Conservation (phyloP, 768 basidiomycete genomes). For the Rickenella mellea region DNA sequence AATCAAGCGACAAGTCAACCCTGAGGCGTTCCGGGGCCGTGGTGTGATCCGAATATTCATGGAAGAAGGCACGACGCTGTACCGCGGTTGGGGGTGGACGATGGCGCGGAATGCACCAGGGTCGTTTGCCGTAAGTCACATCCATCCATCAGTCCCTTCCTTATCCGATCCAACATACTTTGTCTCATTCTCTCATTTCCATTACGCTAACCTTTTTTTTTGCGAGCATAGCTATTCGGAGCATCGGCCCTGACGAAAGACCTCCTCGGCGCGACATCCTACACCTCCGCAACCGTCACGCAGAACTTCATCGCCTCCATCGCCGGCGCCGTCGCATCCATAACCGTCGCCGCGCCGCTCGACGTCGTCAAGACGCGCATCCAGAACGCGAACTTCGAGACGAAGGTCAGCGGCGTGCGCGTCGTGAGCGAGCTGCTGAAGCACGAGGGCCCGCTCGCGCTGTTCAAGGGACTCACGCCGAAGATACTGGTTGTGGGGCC, state of each 20-base stretch:
- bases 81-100: conserved; percentile 99
- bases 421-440: conserved; percentile 80
- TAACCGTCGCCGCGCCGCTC: conserved; percentile 91
- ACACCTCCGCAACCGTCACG: conserved; percentile 88
- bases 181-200: background rate
- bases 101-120: conserved; percentile 97
- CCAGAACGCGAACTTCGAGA: conserved; percentile 96
- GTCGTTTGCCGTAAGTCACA: conserved; percentile 70
- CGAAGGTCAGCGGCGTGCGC: conserved; percentile 66
- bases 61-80: conserved; percentile 87
- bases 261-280: conserved; percentile 79
- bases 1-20: conserved; percentile 98
- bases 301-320: conserved; percentile 97
- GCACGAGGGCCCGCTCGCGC: conserved; percentile 73
- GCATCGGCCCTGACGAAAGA: conserved; percentile 94
- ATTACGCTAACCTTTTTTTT: background rate
- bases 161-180: too few relatives aligned
- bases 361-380: conserved; percentile 97
- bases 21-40: conserved; percentile 94
- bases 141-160: background rate
- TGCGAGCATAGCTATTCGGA: conserved; percentile 74
- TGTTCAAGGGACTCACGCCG: conserved; percentile 96
- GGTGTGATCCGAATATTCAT: conserved; percentile 81
- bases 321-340: conserved; percentile 89
- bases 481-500: conserved; percentile 97